Evolutionary conservation across 1,284 basidiomycete species (phyloP).

Genomic region (Fistulinella staudtii): DNA sequence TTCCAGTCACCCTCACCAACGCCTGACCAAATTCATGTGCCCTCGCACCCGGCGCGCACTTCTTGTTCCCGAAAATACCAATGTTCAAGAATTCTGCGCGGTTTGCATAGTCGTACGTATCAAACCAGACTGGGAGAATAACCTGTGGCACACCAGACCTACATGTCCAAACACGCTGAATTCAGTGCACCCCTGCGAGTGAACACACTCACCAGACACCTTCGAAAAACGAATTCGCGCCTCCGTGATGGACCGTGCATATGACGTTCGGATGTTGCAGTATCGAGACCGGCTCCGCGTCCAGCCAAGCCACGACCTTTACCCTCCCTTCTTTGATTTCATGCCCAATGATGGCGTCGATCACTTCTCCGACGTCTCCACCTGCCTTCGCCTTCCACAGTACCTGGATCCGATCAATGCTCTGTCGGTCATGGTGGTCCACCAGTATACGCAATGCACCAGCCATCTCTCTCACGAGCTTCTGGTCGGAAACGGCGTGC

Average conservation of each 20-base stretch:
- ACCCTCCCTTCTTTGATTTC: constrained; percentile 2
- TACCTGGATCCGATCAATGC: not conserved
- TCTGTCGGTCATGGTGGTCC: not conserved
- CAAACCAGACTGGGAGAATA: constrained; percentile 13
- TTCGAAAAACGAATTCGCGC: constrained; percentile 18
- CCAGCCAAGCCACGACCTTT: constrained; percentile 9
- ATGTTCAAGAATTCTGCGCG: constrained; percentile 14
- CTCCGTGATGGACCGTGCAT: constrained; percentile 17
- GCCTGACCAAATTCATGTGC: constrained; percentile 13
- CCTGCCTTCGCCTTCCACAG: not conserved
- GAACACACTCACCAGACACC: constrained; percentile 8
- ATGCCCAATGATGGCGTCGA: not conserved
- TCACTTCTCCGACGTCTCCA: not conserved
- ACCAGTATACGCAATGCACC: not conserved
- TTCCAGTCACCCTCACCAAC: constrained; percentile 6
- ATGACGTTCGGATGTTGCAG: constrained; percentile 15
- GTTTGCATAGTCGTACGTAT: constrained; percentile 15
- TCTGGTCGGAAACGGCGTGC: not conserved
- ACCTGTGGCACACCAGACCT: constrained; percentile 11
- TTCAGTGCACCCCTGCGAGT: too few species aligned
- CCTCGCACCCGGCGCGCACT: constrained; percentile 2
- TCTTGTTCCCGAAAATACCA: constrained; percentile 10
- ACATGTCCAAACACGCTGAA: not conserved
- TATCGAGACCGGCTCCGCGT: constrained; percentile 10
- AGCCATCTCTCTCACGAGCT: not conserved